phyloP scores from a whole-genome alignment of 2,329 filamentous ascomycete genomes.

The Colletotrichum falcatum region DNA sequence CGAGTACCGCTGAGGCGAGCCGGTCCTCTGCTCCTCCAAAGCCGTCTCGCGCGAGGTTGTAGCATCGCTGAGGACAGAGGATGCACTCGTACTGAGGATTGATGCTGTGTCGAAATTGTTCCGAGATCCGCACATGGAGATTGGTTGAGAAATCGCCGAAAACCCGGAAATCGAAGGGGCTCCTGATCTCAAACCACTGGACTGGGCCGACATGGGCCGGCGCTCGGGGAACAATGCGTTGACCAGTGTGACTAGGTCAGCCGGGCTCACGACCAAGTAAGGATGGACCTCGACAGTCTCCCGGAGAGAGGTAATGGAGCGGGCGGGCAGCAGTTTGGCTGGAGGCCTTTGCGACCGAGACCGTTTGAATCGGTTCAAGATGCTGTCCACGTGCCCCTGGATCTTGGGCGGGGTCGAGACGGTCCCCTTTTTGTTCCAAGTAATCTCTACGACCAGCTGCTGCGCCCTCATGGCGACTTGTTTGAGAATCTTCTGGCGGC shows the following conservation, averaged over 20 bases:
- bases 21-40: slow-evolving; percentile 65
- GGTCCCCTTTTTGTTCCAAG: slow-evolving; percentile 74
- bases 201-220: slow-evolving; percentile 72
- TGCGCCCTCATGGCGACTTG: slow-evolving; percentile 86
- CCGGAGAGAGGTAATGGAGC: slow-evolving; percentile 77
- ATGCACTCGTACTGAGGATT: slow-evolving; percentile 78
- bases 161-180: slow-evolving; percentile 77
- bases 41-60: slow-evolving; percentile 74
- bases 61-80: slow-evolving; percentile 77
- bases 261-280: slow-evolving; percentile 82
- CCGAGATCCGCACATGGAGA: slow-evolving; percentile 68
- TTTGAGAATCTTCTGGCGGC: slow-evolving; percentile 82
- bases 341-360: slow-evolving; percentile 61
- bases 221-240: slow-evolving; percentile 86
- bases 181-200: slow-evolving; percentile 72
- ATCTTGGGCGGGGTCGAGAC: slow-evolving; percentile 73
- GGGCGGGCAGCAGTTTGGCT: slow-evolving; percentile 75
- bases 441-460: slow-evolving; percentile 81
- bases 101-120: slow-evolving; percentile 75
- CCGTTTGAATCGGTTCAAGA: slow-evolving; percentile 73
- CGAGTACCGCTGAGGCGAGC: slow-evolving; percentile 66
- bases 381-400: slow-evolving; percentile 77
- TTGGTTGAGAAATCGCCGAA: slow-evolving; percentile 75
- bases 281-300: slow-evolving; percentile 84
- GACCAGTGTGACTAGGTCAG: slow-evolving; percentile 83